A percentile compares a stretch with the other conserved stretches of the same genome.
Evolutionary conservation across 1,139 yeast species (phyloP).

Genomic region (Yamadazyma atlantica): DNA sequence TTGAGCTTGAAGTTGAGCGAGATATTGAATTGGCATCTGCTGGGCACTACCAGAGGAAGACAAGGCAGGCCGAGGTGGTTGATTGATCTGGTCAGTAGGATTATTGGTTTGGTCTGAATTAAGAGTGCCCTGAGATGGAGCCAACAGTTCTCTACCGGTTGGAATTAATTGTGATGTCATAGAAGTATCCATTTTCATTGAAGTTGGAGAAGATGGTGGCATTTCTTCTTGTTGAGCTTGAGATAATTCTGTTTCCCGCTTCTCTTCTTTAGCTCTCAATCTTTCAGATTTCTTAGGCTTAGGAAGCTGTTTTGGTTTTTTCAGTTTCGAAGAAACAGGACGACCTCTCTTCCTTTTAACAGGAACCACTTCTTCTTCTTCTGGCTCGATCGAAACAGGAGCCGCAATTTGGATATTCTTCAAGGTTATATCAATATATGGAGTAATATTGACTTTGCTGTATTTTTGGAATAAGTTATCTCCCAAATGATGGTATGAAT

Average conservation of each 20-base stretch:
- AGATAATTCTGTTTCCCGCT: no score
- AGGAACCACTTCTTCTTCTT: conserved; percentile 1
- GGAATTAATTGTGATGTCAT: background rate
- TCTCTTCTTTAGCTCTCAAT: conserved; percentile 1
- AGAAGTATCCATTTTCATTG: no score
- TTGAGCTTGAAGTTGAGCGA: conserved; percentile 3
- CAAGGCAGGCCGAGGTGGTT: no score
- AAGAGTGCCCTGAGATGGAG: no score
- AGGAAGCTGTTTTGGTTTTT: background rate
- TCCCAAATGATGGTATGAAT: conserved; percentile 42
- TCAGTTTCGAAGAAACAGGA: background rate
- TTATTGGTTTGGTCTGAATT: background rate
- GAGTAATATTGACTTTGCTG: conserved; percentile 26
- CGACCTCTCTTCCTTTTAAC: conserved; percentile 7
- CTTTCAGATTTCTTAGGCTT: background rate
- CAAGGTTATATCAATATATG: conserved; percentile 40
- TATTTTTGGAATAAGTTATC: conserved; percentile 29
- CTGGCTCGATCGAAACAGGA: background rate
- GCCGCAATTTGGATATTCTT: conserved; percentile 15
- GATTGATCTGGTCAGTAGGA: no score
- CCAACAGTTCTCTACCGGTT: background rate
- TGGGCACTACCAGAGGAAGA: no score
- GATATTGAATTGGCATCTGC: no score
- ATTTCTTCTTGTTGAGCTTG: no score
- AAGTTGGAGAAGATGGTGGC: no score